These are phyloP conservation scores for Santalum album DNA, from an alignment of 164 flowering plant species.

Conservation along the genomic window DNA sequence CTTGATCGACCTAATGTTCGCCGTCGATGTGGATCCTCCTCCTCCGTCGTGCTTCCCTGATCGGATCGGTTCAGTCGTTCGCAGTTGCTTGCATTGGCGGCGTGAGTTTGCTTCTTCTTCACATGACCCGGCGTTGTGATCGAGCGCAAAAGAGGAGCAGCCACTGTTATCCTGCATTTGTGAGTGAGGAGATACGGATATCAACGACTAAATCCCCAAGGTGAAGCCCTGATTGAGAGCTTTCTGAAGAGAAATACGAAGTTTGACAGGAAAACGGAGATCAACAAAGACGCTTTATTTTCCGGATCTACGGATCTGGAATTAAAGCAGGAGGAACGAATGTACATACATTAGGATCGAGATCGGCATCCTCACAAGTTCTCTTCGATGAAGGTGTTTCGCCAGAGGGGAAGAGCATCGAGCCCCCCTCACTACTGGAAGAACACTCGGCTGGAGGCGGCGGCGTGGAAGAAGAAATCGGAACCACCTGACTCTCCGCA, in stretches of 20 bases:
- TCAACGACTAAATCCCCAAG: no score
- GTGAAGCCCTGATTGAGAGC: no score
- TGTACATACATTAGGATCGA: background rate
- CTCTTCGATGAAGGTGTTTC: no score
- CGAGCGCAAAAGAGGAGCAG: background rate
- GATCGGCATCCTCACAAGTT: background rate
- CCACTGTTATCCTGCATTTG: background rate
- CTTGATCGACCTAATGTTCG: no score
- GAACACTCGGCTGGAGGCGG: background rate
- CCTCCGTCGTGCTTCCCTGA: no score
- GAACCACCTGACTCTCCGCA: conserved; percentile 15
- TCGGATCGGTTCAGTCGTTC: no score
- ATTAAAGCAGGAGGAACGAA: background rate
- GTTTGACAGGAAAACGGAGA: no score
- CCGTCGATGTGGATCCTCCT: no score
- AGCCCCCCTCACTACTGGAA: background rate
- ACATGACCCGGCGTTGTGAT: background rate
- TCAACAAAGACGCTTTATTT: no score
- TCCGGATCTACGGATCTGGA: no score
- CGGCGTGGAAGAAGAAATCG: background rate
- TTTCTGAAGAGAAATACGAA: no score
- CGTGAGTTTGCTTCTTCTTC: background rate
- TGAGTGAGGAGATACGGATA: no score
- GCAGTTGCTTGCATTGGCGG: background rate
- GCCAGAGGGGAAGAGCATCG: background rate